Evolutionary conservation across 371 early-diverging fungal species (phyloP), one percentile per base, ranked within the genome.

Genomic region (Haplosporangium sp.): DNA sequence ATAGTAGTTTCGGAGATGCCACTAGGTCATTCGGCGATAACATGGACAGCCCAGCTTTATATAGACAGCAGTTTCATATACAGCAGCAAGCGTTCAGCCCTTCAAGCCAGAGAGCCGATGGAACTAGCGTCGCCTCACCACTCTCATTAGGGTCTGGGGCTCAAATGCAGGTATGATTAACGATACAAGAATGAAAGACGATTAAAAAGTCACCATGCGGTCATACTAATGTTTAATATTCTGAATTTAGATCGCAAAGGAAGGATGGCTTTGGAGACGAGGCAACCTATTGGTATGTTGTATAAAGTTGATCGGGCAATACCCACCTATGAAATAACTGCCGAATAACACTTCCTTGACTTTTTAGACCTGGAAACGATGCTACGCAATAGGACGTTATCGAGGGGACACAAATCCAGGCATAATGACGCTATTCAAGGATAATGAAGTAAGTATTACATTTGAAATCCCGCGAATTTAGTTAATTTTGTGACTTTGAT

Each of bases 211-310:
- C 27, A 27, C 27, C 27, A 27, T 27, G 27, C 27, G 27, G 27
- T 27, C 27, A 27, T 27, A 27, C 27, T 27, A 27, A 27, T 27
- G 27, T 27, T 27, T 27, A 27, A 27, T 27, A 27, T 27, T 27
- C 27, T 27, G 27, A 38, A 39, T 8, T 17, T 61, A 79, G 81
- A 50, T 79, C 27, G 81, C 81, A 15, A 79, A 68, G 39, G 81
- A 79, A 65, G 81, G 81, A 9, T 79, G 81, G 81, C 65, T 79
- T 2, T 79, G 81, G 81, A 64, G 74, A 60, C 62, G 81, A 9
- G 74, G 81, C 7, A 79, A 79, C 61, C 61, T 79, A 2, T 34
- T 79, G 74, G 81, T 79, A 47, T 17, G 74, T 40, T 13, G 13
- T 19, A 19, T 20, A 27, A 27, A 27, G 27, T 27, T 27, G 27